These are phyloP conservation scores for Metrosideros polymorpha DNA, from an alignment of 441 rosid genomes.

Conservation along the genomic window DNA sequence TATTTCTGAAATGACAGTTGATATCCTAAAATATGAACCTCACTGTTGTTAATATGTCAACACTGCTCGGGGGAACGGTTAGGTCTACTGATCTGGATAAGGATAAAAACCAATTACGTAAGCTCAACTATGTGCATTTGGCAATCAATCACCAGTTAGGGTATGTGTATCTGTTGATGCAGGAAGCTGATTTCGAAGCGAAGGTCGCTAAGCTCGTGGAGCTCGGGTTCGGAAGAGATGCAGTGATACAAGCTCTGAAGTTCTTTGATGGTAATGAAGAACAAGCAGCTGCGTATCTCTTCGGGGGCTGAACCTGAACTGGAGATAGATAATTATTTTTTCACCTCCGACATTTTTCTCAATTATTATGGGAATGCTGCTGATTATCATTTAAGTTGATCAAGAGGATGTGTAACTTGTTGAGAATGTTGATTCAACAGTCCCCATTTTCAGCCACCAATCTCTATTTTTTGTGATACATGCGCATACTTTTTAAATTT, in stretches of 20 bases:
- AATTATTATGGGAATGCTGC: conserved; percentile 5
- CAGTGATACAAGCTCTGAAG: conserved; percentile 74
- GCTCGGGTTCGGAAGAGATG: conserved; percentile 69
- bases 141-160: background rate
- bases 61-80: background rate
- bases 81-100: background rate
- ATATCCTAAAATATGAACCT: background rate
- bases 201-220: conserved; percentile 84
- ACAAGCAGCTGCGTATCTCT: conserved; percentile 96
- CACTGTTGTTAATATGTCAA: background rate
- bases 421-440: background rate
- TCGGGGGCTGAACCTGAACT: conserved; percentile 45
- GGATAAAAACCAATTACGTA: background rate
- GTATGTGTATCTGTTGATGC: background rate
- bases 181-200: conserved; percentile 80
- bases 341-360: background rate
- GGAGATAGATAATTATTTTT: background rate
- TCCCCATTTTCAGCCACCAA: background rate
- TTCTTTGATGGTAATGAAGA: conserved; percentile 81
- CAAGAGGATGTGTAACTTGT: background rate
- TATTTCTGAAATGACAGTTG: background rate
- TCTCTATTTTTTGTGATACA: background rate
- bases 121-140: background rate
- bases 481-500: background rate
- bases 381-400: background rate